phyloP scores from a whole-genome alignment of 179 eudicot genomes.

The Pouteria campechiana region DNA sequence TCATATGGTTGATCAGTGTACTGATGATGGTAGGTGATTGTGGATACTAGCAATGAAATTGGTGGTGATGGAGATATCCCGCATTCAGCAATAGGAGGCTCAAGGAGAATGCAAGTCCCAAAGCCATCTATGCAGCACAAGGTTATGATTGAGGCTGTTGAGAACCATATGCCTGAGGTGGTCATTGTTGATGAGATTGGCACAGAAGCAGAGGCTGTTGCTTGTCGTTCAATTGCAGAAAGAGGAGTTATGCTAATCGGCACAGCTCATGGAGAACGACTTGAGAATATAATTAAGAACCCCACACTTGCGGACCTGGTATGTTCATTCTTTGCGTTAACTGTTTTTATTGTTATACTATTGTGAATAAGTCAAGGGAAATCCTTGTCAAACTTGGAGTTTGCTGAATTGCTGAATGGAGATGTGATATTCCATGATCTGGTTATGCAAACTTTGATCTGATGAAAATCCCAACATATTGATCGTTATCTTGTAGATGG shows the following conservation, averaged over 20 bases:
- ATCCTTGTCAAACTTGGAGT: no score
- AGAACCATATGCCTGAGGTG: constrained; percentile 54
- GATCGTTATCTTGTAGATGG: no score
- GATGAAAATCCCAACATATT: no score
- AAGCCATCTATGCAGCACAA: constrained; percentile 31
- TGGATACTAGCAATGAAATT: constrained; percentile 47
- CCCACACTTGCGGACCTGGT: constrained; percentile 35
- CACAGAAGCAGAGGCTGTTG: constrained; percentile 32
- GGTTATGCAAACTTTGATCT: no score
- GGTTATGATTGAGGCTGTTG: constrained; percentile 50
- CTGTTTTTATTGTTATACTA: no score
- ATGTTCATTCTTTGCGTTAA: no score
- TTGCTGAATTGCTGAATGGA: no score
- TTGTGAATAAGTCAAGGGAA: no score
- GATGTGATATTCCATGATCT: no score
- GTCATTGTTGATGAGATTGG: constrained; percentile 47
- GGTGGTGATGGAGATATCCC: constrained; percentile 51
- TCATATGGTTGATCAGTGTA: neutral
- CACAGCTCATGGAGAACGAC: constrained; percentile 40
- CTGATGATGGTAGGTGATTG: constrained; percentile 24
- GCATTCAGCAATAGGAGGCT: constrained; percentile 36
- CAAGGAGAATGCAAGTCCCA: constrained; percentile 37
- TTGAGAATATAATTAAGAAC: constrained; percentile 33
- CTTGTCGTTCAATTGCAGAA: constrained; percentile 46
- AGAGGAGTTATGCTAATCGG: constrained; percentile 55